phyloP scores from a whole-genome alignment of 805 yeast species.

The Ogataea methanolica region DNA sequence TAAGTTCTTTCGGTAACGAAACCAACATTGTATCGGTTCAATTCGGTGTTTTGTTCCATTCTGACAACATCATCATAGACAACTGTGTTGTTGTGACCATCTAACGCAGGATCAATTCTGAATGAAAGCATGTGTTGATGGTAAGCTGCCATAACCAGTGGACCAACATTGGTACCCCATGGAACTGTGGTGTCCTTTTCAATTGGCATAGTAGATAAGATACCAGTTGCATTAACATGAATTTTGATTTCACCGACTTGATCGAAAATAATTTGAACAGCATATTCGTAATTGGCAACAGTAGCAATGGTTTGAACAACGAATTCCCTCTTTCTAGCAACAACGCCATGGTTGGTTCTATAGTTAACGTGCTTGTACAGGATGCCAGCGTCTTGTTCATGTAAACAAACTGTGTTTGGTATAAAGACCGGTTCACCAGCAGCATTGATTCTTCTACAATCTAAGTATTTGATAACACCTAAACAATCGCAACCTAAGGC shows the following conservation, averaged over 20 bases:
- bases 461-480: constrained; percentile 72
- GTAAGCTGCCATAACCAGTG: constrained; percentile 77
- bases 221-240: constrained; percentile 84
- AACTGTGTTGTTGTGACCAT: constrained; percentile 75
- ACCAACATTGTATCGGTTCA: constrained; percentile 69
- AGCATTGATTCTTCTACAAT: constrained; percentile 50
- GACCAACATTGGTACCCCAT: constrained; percentile 74
- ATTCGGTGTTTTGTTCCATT: constrained; percentile 47
- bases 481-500: constrained; percentile 78
- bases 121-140: constrained; percentile 79
- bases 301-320: constrained; percentile 79
- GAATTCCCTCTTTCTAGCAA: constrained; percentile 74
- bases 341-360: constrained; percentile 66
- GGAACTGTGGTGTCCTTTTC: constrained; percentile 64
- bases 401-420: constrained; percentile 74
- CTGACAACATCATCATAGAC: constrained; percentile 64
- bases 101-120: constrained; percentile 79
- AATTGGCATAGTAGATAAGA: constrained; percentile 78
- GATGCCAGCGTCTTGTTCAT: constrained; percentile 74
- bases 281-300: constrained; percentile 80
- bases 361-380: constrained; percentile 77
- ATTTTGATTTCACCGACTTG: constrained; percentile 76
- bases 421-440: constrained; percentile 59
- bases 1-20: constrained; percentile 57
- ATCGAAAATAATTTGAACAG: constrained; percentile 64